Base-by-base conservation (phyloP, 345 rosid genomes). In the Eucalyptus tenuipes region DNA sequence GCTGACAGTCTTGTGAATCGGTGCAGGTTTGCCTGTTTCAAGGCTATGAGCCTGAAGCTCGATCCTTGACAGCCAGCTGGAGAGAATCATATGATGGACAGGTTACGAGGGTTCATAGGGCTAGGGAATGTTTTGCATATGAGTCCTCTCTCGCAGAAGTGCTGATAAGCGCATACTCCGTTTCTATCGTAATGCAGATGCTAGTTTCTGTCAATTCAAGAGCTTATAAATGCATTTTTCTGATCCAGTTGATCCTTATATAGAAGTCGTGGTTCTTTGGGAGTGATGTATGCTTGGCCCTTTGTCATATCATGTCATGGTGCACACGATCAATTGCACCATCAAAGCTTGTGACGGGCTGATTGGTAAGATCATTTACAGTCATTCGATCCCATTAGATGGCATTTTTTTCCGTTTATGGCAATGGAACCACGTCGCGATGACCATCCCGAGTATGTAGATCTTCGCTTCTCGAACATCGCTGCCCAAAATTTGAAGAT, bases 11-110 rank as follows among this genome's bases (percentile, higher is more conserved):
- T 89, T 33, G 33, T 66, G 90, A 79, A 48, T 59, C 68, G 66
- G 88, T 87, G n/a, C 96, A 96, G 99, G 96, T 89, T 92, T 97
- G 81, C 99, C 98, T 4, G 94, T 93, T 91, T 96, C 99, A 48
- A 97, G 94, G 95, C 94, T 97, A 87, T 97, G 89, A 94, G 91
- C 47, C 82, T 75, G 47, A 75, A 75, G 82, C 82, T 75, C 47
- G 45, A 75, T 37, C 45, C 82, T 75, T 37, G 82, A 75, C 5
- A 13, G 14, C 8, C 45, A 20, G 42, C 82, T 12, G 27, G 82
- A 75, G 82, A 18, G 47, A 75, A 37, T 37, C 82, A 75, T 75
- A 75, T 37, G 82, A 37, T 37, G 82, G 82, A 37, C 47, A 40
- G 82, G 45, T 20, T 20, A 18, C 27, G 45, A 75, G 13, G 27